Evolutionary conservation across 345 rosid species (phyloP).

Genomic region (Citrus inodora): DNA sequence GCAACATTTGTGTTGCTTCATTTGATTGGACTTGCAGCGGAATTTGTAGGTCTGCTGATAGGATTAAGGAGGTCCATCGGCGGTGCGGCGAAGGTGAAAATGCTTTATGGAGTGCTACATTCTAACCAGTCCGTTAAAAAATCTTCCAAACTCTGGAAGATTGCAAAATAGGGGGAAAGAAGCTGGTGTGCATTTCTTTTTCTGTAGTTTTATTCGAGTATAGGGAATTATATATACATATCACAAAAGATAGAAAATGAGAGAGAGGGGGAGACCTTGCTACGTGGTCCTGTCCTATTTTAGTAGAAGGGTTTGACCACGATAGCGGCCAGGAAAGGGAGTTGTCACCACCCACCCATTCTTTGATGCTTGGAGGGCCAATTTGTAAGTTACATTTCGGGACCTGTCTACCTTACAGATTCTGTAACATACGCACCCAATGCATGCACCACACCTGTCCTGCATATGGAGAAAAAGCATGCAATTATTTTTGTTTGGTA

Average conservation of each 20-base stretch:
- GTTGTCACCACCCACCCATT: conserved; percentile 27
- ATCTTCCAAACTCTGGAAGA: conserved; percentile 45
- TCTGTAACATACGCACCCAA: too few species aligned
- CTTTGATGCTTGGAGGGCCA: conserved; percentile 43
- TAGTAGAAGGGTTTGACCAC: conserved; percentile 26
- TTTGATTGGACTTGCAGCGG: conserved; percentile 99
- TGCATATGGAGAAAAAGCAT: too few species aligned
- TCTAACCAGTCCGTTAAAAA: conserved; percentile 26
- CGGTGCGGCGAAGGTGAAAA: conserved; percentile 94
- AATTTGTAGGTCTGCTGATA: conserved; percentile 81
- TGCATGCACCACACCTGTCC: too few species aligned
- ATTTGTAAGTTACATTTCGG: conserved; percentile 40
- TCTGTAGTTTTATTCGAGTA: conserved; percentile 19
- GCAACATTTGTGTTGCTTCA: conserved; percentile 91
- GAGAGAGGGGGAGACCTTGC: conserved; percentile 18
- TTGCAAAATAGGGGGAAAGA: neutral
- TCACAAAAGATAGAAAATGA: conserved; percentile 18
- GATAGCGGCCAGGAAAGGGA: conserved; percentile 8
- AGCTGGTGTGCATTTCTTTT: conserved; percentile 18
- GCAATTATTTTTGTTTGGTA: too few species aligned
- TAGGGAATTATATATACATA: conserved; percentile 17
- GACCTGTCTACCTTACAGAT: too few species aligned
- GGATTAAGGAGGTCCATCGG: conserved; percentile 87
- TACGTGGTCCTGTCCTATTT: conserved; percentile 29
- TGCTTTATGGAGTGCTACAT: conserved; percentile 78